These are phyloP conservation scores for Taiwanofungus camphoratus DNA, from an alignment of 1,284 basidiomycete species.

Conservation along the genomic window DNA sequence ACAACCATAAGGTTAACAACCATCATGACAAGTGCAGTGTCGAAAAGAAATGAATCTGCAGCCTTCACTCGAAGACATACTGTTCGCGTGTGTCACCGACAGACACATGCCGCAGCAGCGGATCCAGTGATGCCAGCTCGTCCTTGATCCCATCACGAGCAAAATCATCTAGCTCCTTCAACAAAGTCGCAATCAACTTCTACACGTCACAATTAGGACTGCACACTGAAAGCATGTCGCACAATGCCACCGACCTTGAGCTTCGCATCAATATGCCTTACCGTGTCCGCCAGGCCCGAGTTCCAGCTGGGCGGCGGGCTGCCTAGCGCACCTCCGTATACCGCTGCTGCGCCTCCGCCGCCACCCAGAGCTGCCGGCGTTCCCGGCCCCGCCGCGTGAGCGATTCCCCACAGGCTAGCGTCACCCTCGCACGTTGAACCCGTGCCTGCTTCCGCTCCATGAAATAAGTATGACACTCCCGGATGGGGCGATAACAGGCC, in stretches of 20 bases:
- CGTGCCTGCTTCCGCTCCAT: conserved; percentile 29
- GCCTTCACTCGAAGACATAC: conserved; percentile 21
- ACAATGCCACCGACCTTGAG: conserved; percentile 60
- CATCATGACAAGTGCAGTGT: conserved; percentile 5
- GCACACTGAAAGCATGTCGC: too few relatives aligned
- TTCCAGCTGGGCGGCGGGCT: conserved; percentile 60
- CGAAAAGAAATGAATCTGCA: too few relatives aligned
- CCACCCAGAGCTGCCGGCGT: conserved; percentile 7
- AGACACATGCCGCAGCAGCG: conserved; percentile 56
- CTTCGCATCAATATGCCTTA: conserved; percentile 75
- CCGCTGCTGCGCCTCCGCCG: conserved; percentile 12
- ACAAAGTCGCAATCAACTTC: conserved; percentile 72
- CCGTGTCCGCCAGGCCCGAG: conserved; percentile 58
- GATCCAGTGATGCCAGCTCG: conserved; percentile 75
- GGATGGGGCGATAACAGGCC: conserved; percentile 69
- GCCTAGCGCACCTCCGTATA: conserved; percentile 35
- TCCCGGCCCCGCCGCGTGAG: conserved; percentile 38
- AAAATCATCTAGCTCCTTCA: conserved; percentile 79
- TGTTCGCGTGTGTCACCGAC: conserved; percentile 20
- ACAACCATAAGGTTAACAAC: conserved; percentile 21
- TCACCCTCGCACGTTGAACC: conserved; percentile 38
- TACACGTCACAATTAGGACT: too few relatives aligned
- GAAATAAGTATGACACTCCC: conserved; percentile 75
- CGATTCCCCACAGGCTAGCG: conserved; percentile 65
- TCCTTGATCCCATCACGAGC: conserved; percentile 76